These are phyloP conservation scores for Royoungia palumana DNA, from an alignment of 768 basidiomycete genomes.

Conservation along the genomic window DNA sequence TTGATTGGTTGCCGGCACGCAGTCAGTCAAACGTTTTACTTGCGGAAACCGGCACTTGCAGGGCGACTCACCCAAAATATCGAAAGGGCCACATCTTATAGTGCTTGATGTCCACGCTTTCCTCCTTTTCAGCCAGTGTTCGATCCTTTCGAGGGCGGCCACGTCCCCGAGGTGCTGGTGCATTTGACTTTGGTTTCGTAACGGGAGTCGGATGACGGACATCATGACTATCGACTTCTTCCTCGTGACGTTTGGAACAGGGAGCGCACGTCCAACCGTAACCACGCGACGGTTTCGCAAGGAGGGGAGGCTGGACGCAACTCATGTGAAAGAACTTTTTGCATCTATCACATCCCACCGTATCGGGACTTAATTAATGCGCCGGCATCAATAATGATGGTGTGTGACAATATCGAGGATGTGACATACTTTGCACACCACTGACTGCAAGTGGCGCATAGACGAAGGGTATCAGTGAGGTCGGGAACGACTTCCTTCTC, in stretches of 20 bases:
- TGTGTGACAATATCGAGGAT: conserved; percentile 9
- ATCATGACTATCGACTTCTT: conserved; percentile 76
- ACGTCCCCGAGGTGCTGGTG: conserved; percentile 67
- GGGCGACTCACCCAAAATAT: conserved; percentile 82
- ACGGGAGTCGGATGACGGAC: conserved; percentile 56
- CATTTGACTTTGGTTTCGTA: conserved; percentile 62
- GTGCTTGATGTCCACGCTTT: conserved; percentile 74
- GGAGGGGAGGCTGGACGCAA: conserved; percentile 88
- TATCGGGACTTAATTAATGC: conserved; percentile 57
- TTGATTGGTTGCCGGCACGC: conserved; percentile 31
- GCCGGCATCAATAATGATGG: conserved; percentile 22
- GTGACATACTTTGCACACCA: conserved; percentile 84
- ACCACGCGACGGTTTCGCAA: conserved; percentile 89
- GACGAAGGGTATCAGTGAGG: conserved; percentile 79
- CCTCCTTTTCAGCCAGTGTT: conserved; percentile 69
- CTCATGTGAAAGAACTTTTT: conserved; percentile 93
- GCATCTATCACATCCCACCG: conserved; percentile 88
- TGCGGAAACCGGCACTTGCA: not conserved
- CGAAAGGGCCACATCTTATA: conserved; percentile 93
- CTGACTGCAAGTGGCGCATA: conserved; percentile 79
- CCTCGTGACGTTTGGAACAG: conserved; percentile 83
- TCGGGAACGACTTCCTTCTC: conserved; percentile 93
- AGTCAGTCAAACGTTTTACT: conserved; percentile 9
- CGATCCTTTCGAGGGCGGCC: conserved; percentile 79
- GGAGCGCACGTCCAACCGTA: conserved; percentile 98